Conservation (phyloP, 345 rosid species). For the Cardamine occulta region DNA sequence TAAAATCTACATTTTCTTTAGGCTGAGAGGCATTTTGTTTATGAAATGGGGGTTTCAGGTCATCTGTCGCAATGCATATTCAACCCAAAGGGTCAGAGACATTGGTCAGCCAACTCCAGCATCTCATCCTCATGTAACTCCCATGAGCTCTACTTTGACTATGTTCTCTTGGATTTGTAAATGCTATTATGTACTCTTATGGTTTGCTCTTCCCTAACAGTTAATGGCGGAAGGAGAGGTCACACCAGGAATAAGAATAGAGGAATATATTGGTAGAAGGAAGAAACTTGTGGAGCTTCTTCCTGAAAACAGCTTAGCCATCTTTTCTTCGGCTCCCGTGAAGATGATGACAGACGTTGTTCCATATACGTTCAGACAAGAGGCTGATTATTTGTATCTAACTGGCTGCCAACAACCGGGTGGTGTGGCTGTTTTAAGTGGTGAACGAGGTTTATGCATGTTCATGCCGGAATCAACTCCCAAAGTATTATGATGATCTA, state of each 20-base stretch:
- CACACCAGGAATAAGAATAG: slow-evolving; percentile 76
- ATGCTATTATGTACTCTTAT: slow-evolving; percentile 27
- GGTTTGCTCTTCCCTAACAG: slow-evolving; percentile 46
- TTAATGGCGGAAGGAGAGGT: slow-evolving; percentile 85
- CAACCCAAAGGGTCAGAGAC: slow-evolving; percentile 56
- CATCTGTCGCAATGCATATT: slow-evolving; percentile 49
- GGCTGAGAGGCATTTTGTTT: slow-evolving; percentile 2
- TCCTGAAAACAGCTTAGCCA: slow-evolving; percentile 75
- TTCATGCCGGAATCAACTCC: slow-evolving; percentile 91
- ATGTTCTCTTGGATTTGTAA: not conserved
- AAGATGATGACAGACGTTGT: slow-evolving; percentile 99
- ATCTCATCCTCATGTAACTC: slow-evolving; percentile 84
- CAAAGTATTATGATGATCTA: slow-evolving; percentile 62
- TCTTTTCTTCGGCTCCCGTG: slow-evolving; percentile 81
- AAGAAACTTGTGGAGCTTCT: slow-evolving; percentile 74
- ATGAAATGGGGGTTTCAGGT: slow-evolving; percentile 51
- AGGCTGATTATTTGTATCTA: slow-evolving; percentile 81
- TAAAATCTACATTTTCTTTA: not conserved
- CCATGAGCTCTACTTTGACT: not conserved
- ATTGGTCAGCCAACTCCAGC: slow-evolving; percentile 87
- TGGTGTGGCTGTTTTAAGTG: slow-evolving; percentile 82
- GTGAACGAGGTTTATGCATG: slow-evolving; percentile 89
- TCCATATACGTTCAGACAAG: slow-evolving; percentile 86
- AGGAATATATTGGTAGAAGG: slow-evolving; percentile 81
- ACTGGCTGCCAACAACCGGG: slow-evolving; percentile 98